Evolutionary conservation across 1,139 yeast species (phyloP).

Genomic region (Nakaseomyces uthaithaninus): DNA sequence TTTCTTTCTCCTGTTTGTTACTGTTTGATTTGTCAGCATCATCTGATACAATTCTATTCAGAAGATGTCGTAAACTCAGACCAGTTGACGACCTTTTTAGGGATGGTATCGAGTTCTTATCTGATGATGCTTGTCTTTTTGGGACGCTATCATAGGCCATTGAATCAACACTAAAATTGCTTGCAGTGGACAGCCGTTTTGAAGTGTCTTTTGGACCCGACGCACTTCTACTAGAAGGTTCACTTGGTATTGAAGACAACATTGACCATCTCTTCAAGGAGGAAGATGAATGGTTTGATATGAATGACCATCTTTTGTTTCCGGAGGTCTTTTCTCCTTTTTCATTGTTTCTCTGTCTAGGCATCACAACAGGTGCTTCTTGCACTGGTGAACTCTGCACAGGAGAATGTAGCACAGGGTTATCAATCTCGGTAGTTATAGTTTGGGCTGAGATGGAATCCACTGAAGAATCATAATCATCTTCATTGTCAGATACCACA

Average conservation of each 20-base stretch:
- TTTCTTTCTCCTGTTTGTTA: conserved; percentile 7
- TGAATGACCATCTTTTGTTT: conserved; percentile 27
- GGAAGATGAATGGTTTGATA: conserved; percentile 24
- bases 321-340: conserved; percentile 8
- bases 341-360: not conserved
- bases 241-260: conserved; percentile 17
- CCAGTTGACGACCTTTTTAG: conserved; percentile 29
- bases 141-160: not conserved
- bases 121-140: conserved; percentile 5
- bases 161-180: conserved; percentile 9
- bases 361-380: not conserved
- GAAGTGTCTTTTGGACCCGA: conserved; percentile 16
- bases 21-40: conserved; percentile 12
- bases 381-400: not conserved
- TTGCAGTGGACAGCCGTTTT: conserved; percentile 18
- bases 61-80: conserved; percentile 27
- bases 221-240: conserved; percentile 13
- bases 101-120: conserved; percentile 13
- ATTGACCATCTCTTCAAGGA: conserved; percentile 30
- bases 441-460: conserved; percentile 12
- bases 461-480: conserved; percentile 18
- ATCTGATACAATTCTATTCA: conserved; percentile 22
- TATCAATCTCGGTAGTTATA: conserved; percentile 10
- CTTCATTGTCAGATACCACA: conserved; percentile 30
- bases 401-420: no score